phyloP scores from a whole-genome alignment of 2,329 filamentous ascomycete genomes.

The Capronia americana region DNA sequence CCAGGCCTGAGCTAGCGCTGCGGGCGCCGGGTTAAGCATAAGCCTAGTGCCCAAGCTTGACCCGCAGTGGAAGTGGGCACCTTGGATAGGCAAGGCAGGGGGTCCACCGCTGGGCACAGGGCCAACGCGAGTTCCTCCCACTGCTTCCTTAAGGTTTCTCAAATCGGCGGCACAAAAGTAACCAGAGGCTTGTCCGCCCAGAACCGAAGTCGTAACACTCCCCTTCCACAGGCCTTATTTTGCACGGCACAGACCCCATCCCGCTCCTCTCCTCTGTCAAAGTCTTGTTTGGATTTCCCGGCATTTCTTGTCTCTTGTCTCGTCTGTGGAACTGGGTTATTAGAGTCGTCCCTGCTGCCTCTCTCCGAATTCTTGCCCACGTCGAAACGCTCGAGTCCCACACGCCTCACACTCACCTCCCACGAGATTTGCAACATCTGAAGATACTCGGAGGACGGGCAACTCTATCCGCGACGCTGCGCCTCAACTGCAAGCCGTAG shows the following conservation, averaged over 20 bases:
- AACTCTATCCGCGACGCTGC: not conserved
- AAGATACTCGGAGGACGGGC: not conserved
- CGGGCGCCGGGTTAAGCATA: constrained; percentile 23
- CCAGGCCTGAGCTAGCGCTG: constrained; percentile 17
- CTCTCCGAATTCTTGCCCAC: not conserved
- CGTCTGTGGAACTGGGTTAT: not conserved
- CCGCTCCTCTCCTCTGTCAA: constrained; percentile 12
- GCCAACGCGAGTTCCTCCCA: not conserved
- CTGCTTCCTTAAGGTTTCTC: constrained; percentile 1
- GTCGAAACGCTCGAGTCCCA: not conserved
- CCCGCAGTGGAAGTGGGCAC: constrained; percentile 16
- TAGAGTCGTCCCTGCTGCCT: not conserved
- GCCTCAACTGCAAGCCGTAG: not conserved
- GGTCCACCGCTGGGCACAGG: not conserved
- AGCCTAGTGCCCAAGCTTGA: constrained; percentile 23
- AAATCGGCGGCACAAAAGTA: constrained; percentile 3
- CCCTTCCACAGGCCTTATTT: constrained; percentile 1
- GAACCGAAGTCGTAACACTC: constrained; percentile 4
- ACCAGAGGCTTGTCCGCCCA: constrained; percentile 8
- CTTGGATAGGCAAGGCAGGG: constrained; percentile 3
- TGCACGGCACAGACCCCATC: constrained; percentile 2
- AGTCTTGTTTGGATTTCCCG: constrained; percentile 17
- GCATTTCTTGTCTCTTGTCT: constrained; percentile 20
- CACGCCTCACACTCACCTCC: not conserved
- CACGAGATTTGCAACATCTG: not conserved